Conservation (phyloP, 106 monocot species). For the Posidonia australis region DNA sequence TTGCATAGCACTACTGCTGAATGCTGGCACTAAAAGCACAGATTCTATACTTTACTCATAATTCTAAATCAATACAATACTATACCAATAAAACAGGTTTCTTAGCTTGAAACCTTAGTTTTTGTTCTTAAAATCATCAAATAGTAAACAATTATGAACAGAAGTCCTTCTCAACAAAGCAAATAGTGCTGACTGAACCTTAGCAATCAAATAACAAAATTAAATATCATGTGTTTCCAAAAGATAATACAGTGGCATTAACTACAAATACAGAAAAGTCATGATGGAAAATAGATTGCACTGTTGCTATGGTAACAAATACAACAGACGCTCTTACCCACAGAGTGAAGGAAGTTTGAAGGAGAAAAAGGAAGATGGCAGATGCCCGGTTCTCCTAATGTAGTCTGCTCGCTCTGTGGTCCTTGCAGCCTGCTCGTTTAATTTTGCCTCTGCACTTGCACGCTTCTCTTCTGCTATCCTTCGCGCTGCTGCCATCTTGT, state of each 20-base stretch:
- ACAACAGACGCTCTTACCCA: slow-evolving; percentile 14
- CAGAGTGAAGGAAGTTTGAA: slow-evolving; percentile 63
- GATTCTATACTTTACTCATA: not conserved
- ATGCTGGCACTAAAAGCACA: not conserved
- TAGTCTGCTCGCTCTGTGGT: slow-evolving; percentile 68
- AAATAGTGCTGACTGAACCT: not conserved
- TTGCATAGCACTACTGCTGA: too few relatives aligned
- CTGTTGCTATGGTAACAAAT: not conserved
- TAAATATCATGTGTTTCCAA: too few relatives aligned
- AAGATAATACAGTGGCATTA: not conserved
- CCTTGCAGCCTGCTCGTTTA: slow-evolving; percentile 53
- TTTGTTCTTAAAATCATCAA: not conserved
- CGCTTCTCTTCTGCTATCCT: slow-evolving; percentile 77
- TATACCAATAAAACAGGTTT: not conserved
- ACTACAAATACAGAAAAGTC: not conserved
- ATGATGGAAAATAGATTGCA: not conserved
- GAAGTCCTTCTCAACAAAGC: not conserved
- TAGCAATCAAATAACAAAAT: not conserved
- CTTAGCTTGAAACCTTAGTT: not conserved
- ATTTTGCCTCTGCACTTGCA: slow-evolving; percentile 54
- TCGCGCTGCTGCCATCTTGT: slow-evolving; percentile 45
- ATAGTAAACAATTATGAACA: not conserved
- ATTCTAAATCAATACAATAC: not conserved
- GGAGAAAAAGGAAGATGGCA: slow-evolving; percentile 66
- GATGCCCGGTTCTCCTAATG: slow-evolving; percentile 71